Conservation (phyloP, 2,329 filamentous ascomycete genomes). For the Microdochium trichocladiopsis region DNA sequence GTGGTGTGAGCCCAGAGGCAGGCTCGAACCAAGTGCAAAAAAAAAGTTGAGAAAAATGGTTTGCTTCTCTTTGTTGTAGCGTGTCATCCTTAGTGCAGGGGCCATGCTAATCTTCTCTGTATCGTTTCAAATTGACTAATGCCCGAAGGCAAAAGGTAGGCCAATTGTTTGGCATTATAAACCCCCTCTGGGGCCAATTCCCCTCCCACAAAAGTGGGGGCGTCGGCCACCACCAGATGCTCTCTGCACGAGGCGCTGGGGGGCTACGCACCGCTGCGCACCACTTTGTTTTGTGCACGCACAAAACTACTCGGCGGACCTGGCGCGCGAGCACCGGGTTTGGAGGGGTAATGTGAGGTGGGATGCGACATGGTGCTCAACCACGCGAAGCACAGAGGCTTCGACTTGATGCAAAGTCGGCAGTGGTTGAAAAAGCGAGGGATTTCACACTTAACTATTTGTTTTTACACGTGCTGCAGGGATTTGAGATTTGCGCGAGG, state of each 20-base stretch:
- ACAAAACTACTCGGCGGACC: no score
- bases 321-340: no score
- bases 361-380: no score
- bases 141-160: slow-evolving; percentile 18
- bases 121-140: slow-evolving; percentile 26
- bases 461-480: no score
- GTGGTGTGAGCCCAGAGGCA: neutral
- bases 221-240: neutral
- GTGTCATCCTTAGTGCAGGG: slow-evolving; percentile 92
- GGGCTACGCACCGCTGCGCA: no score
- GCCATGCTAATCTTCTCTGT: slow-evolving; percentile 51
- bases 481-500: no score
- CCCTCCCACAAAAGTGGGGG: neutral
- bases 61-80: slow-evolving; percentile 75
- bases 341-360: no score
- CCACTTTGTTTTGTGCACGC: neutral
- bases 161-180: neutral
- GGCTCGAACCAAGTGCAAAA: neutral
- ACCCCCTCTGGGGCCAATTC: neutral
- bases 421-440: no score
- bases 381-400: no score
- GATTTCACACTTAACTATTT: no score
- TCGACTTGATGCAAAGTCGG: no score
- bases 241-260: no score
- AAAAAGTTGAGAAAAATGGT: slow-evolving; percentile 49